Evolutionary conservation across 257 asterid genomes (phyloP).

Genomic region (Rehmannia glutinosa): DNA sequence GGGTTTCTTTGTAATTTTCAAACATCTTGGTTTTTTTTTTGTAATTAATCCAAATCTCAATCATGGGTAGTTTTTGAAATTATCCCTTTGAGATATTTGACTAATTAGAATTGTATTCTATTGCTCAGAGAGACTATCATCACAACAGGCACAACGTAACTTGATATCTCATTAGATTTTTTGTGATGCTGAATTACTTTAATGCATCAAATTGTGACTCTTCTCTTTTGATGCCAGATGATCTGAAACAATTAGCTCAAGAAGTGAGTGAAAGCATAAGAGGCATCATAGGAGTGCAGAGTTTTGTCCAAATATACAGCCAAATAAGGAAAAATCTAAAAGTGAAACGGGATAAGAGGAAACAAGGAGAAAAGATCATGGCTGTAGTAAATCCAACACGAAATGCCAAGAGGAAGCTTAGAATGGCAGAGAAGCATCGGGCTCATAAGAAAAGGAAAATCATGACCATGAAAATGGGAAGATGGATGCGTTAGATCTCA

Average conservation of each 20-base stretch:
- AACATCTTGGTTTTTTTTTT: too few species aligned
- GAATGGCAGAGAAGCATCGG: slow-evolving; percentile 63
- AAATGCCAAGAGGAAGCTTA: slow-evolving; percentile 83
- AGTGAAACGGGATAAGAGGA: slow-evolving; percentile 79
- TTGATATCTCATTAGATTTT: background rate
- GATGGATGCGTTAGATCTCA: slow-evolving; percentile 46
- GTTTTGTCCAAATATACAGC: slow-evolving; percentile 53
- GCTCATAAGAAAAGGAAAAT: slow-evolving; percentile 80
- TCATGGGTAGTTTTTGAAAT: too few species aligned
- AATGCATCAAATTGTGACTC: background rate
- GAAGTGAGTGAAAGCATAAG: slow-evolving; percentile 55
- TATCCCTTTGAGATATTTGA: background rate
- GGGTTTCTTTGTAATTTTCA: background rate
- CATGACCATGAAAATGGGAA: slow-evolving; percentile 65
- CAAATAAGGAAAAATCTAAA: slow-evolving; percentile 56
- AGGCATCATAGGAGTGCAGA: slow-evolving; percentile 51
- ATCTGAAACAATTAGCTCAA: slow-evolving; percentile 66
- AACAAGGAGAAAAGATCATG: slow-evolving; percentile 65
- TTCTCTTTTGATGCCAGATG: slow-evolving; percentile 45
- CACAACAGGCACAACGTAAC: background rate
- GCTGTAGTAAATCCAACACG: slow-evolving; percentile 80
- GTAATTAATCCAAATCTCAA: too few species aligned
- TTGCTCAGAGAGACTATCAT: background rate
- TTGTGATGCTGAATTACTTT: background rate
- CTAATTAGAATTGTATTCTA: background rate